Percentiles rank a stretch among this genome's conserved stretches.
Evolutionary conservation across 2,329 filamentous ascomycete genomes (phyloP).

Genomic region (Venturia nashicola): DNA sequence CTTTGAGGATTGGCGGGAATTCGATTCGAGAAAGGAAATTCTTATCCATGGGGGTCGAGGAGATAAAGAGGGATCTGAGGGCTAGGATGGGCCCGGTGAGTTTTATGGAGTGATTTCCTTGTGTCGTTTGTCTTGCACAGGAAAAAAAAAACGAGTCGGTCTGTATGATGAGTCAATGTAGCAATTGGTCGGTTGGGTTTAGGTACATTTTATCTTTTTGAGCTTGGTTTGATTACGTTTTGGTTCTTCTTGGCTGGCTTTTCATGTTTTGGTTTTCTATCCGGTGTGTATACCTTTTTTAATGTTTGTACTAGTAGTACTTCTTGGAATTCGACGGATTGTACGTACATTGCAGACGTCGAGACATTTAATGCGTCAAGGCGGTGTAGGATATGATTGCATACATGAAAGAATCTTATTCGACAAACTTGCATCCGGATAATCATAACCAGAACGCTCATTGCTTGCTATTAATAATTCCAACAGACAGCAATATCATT

Average conservation of each 20-base stretch:
- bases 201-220: too few species aligned
- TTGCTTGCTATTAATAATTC: neutral
- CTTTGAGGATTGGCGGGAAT: slow-evolving; percentile 74
- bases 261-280: neutral
- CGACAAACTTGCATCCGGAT: neutral
- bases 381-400: neutral
- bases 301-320: neutral
- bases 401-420: neutral
- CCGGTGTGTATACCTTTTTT: neutral
- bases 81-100: slow-evolving; percentile 47
- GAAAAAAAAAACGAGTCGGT: neutral
- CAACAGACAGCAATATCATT: neutral
- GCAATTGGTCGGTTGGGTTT: neutral
- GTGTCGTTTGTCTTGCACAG: neutral
- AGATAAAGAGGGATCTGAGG: slow-evolving; percentile 63
- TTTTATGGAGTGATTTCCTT: neutral
- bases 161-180: neutral
- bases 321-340: neutral
- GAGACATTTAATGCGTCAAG: neutral
- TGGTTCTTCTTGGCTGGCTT: neutral
- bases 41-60: slow-evolving; percentile 64
- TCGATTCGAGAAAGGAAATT: slow-evolving; percentile 83
- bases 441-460: neutral
- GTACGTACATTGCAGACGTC: too few species aligned
- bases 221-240: neutral